Conservation (phyloP, 2,329 filamentous ascomycete species). For the Fusarium sororula region DNA sequence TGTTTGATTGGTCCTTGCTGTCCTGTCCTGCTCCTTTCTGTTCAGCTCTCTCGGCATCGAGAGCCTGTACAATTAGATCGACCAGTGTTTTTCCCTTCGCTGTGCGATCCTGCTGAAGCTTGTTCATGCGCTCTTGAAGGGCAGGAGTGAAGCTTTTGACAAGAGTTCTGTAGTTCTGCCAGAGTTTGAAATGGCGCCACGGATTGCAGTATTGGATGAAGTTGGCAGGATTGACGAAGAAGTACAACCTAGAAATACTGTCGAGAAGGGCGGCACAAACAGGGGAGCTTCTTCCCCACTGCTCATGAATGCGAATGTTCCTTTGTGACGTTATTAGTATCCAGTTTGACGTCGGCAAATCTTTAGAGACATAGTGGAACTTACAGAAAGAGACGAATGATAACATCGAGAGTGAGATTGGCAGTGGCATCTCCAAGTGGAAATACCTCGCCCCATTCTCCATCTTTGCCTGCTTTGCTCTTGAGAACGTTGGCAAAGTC, state of each 20-base stretch:
- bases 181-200: conserved; percentile 30
- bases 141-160: conserved; percentile 2
- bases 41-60: conserved; percentile 14
- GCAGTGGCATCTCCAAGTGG: conserved; percentile 48
- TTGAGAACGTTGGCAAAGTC: conserved; percentile 44
- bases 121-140: conserved; percentile 7
- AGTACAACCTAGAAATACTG: conserved; percentile 13
- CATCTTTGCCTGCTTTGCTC: conserved; percentile 8
- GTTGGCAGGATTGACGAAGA: conserved; percentile 18
- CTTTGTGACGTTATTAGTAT: background rate
- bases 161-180: conserved; percentile 26
- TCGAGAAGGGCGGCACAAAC: conserved; percentile 16
- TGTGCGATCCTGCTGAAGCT: background rate
- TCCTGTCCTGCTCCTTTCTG: background rate
- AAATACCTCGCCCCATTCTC: conserved; percentile 34
- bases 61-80: conserved; percentile 20
- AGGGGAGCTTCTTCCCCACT: conserved; percentile 8
- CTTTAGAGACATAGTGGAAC: background rate
- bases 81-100: conserved; percentile 23
- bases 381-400: conserved; percentile 48
- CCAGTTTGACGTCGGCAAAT: no score
- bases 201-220: conserved; percentile 19
- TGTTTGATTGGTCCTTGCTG: background rate
- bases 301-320: conserved; percentile 23
- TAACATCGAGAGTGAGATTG: conserved; percentile 53